Evolutionary conservation across 345 rosid genomes (phyloP).

Genomic region (Citrus australasica): DNA sequence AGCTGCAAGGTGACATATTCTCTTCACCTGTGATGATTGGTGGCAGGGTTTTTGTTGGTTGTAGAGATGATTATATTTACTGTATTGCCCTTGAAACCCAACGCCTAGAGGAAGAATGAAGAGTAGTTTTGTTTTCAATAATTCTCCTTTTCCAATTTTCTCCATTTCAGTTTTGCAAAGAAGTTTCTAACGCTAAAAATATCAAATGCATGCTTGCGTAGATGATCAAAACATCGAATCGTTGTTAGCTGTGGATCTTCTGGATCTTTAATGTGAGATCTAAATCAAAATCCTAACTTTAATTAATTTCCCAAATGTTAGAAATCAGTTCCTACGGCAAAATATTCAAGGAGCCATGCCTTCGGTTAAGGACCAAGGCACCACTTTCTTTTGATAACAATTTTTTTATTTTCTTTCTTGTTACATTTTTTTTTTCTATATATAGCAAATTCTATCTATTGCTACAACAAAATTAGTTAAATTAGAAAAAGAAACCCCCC

Average conservation of each 20-base stretch:
- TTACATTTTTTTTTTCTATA: background rate
- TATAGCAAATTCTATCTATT: background rate
- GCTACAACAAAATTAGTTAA: background rate
- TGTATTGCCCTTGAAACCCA: slow-evolving; percentile 49
- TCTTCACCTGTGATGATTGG: slow-evolving; percentile 94
- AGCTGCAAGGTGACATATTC: slow-evolving; percentile 68
- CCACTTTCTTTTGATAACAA: background rate
- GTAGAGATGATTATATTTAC: slow-evolving; percentile 75
- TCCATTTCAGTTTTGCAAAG: too few relatives aligned
- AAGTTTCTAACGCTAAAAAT: too few relatives aligned
- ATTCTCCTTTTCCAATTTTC: background rate
- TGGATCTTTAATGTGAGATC: too few relatives aligned
- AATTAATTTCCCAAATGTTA: too few relatives aligned
- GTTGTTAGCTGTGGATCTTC: too few relatives aligned
- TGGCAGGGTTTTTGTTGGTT: slow-evolving; percentile 85
- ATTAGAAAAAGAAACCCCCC: background rate
- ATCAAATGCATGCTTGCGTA: too few relatives aligned
- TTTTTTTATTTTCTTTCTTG: background rate
- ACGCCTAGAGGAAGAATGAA: background rate
- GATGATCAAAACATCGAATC: too few relatives aligned
- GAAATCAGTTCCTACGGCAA: background rate
- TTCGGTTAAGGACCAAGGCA: too few relatives aligned
- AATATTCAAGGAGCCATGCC: background rate
- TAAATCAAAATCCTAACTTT: too few relatives aligned
- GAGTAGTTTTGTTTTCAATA: background rate